Evolutionary conservation across 2,329 filamentous ascomycete species (phyloP).

Genomic region (Colletotrichum eremochloae): DNA sequence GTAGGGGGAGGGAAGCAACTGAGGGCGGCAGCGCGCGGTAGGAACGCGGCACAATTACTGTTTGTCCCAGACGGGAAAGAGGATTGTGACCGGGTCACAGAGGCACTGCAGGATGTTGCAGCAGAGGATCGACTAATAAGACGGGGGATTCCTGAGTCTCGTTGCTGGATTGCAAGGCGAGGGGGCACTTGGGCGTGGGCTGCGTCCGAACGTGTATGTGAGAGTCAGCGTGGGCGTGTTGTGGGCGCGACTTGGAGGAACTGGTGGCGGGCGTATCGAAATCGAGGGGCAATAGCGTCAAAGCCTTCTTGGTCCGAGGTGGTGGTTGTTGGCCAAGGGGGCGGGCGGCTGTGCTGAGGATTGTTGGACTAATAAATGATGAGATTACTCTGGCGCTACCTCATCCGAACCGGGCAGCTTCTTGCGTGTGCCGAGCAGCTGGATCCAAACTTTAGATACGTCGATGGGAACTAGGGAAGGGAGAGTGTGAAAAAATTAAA

Average conservation of each 20-base stretch:
- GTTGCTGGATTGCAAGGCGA: constrained; percentile 5
- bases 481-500: neutral
- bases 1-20: constrained; percentile 9
- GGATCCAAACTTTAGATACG: neutral
- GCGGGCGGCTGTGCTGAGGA: constrained; percentile 23
- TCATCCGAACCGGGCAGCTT: constrained; percentile 20
- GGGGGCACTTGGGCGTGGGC: neutral
- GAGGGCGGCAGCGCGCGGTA: constrained; percentile 16
- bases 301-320: constrained; percentile 14
- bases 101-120: constrained; percentile 6
- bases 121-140: constrained; percentile 4
- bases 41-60: constrained; percentile 37
- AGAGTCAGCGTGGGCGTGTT: neutral
- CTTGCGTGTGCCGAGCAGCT: constrained; percentile 15
- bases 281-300: constrained; percentile 35
- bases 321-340: constrained; percentile 1
- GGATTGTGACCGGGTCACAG: neutral
- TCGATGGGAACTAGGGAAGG: neutral
- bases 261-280: constrained; percentile 30
- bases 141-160: constrained; percentile 21
- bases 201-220: neutral
- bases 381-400: constrained; percentile 23
- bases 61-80: constrained; percentile 7
- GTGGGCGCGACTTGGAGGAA: constrained; percentile 4
- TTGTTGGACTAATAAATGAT: constrained; percentile 17